phyloP scores from a whole-genome alignment of 352 stramenopile species.

The Globisporangium lucens region DNA sequence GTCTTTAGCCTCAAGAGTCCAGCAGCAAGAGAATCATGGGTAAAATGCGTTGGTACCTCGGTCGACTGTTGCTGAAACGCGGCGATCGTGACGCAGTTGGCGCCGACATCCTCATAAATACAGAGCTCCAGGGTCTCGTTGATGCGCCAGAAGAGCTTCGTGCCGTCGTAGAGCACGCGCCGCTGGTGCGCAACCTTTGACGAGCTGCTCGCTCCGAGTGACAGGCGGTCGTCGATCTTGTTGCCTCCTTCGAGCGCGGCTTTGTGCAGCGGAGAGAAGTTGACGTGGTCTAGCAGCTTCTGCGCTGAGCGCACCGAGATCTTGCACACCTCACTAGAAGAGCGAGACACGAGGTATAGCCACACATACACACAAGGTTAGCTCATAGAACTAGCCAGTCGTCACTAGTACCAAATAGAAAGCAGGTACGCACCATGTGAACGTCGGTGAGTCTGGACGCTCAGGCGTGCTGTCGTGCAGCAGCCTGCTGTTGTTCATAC shows the following conservation, averaged over 20 bases:
- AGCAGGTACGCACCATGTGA: constrained; percentile 53
- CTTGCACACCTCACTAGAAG: constrained; percentile 82
- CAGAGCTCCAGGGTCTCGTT: constrained; percentile 85
- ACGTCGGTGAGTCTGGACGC: constrained; percentile 45
- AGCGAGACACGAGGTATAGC: constrained; percentile 5
- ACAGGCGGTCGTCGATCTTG: constrained; percentile 3
- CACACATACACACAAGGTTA: neutral
- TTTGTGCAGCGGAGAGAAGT: constrained; percentile 86
- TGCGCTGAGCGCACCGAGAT: constrained; percentile 85
- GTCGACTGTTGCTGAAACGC: constrained; percentile 51
- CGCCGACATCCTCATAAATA: constrained; percentile 73
- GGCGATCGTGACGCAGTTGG: constrained; percentile 65
- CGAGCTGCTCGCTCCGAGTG: constrained; percentile 21
- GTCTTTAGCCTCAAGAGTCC: neutral
- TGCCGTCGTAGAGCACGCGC: constrained; percentile 76
- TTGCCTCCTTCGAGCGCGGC: constrained; percentile 58
- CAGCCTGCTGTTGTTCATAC: constrained; percentile 8
- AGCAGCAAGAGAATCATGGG: neutral
- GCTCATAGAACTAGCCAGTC: neutral
- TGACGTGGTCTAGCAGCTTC: constrained; percentile 86
- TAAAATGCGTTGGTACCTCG: constrained; percentile 14
- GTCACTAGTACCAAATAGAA: neutral
- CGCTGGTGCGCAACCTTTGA: constrained; percentile 30
- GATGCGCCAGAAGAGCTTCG: constrained; percentile 85
- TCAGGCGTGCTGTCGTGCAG: constrained; percentile 20